A percentile compares a stretch with the other conserved stretches of the same genome.
phyloP scores from a whole-genome alignment of 805 yeast species.

The Metschnikowia rubicola region DNA sequence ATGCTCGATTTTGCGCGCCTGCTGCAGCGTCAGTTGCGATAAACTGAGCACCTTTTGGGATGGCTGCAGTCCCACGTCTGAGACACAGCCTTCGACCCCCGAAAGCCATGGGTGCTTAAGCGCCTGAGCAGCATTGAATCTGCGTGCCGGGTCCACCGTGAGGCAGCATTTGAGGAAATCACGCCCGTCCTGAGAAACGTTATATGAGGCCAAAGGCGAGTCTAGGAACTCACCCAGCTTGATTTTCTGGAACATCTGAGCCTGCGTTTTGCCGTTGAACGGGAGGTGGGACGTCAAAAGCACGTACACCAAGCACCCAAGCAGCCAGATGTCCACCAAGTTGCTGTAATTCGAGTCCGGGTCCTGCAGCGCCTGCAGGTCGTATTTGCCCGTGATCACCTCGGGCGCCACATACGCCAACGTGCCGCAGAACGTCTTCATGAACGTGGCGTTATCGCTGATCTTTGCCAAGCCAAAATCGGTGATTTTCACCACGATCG shows the following conservation, averaged over 20 bases:
- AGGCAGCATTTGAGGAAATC: conserved; percentile 69
- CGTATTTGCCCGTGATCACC: conserved; percentile 59
- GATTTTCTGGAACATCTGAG: conserved; percentile 74
- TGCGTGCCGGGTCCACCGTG: conserved; percentile 67
- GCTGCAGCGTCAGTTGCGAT: conserved; percentile 71
- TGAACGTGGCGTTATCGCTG: conserved; percentile 74
- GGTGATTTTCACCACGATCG: conserved; percentile 86
- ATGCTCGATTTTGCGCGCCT: conserved; percentile 42
- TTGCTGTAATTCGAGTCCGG: conserved; percentile 59
- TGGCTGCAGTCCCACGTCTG: conserved; percentile 2
- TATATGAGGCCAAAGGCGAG: conserved; percentile 63
- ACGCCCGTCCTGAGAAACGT: conserved; percentile 64
- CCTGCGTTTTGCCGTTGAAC: conserved; percentile 89
- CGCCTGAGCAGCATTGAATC: conserved; percentile 77
- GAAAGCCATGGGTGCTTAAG: conserved; percentile 79
- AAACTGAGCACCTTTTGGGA: conserved; percentile 49
- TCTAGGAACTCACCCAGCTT: conserved; percentile 76
- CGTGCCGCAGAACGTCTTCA: conserved; percentile 98
- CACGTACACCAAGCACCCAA: conserved; percentile 92
- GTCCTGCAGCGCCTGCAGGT: conserved; percentile 27
- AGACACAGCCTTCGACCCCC: conserved; percentile 15
- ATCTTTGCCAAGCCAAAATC: conserved; percentile 96
- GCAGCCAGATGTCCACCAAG: conserved; percentile 95
- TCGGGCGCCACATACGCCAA: conserved; percentile 97
- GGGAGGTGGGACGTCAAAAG: conserved; percentile 91